Evolutionary conservation across 495 filamentous ascomycete species (phyloP).

Genomic region (Astrothelium macrocarpum): DNA sequence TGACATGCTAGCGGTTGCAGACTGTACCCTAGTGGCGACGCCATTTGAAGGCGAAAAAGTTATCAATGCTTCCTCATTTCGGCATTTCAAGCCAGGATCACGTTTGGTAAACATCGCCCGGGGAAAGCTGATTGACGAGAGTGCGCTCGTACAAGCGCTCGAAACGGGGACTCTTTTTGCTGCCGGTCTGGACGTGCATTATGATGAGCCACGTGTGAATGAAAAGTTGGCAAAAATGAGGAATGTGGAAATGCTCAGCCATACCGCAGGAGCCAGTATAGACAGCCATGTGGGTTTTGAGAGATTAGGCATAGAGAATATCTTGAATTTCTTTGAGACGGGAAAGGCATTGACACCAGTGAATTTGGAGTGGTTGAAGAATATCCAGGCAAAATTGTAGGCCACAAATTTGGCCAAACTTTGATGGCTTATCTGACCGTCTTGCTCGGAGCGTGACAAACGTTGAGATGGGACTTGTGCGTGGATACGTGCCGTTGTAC

Average conservation of each 20-base stretch:
- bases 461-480: too few relatives aligned
- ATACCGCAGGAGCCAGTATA: conserved; percentile 63
- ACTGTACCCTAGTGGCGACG: conserved; percentile 8
- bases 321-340: conserved; percentile 10
- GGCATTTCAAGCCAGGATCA: conserved; percentile 30
- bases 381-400: background rate
- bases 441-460: too few relatives aligned
- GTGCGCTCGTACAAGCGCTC: conserved; percentile 31
- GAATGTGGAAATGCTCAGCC: conserved; percentile 53
- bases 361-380: background rate
- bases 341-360: conserved; percentile 9
- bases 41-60: conserved; percentile 28
- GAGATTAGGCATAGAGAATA: conserved; percentile 42
- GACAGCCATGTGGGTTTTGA: conserved; percentile 68
- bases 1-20: conserved; percentile 31
- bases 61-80: conserved; percentile 29
- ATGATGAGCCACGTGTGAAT: conserved; percentile 36
- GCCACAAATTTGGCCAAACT: too few relatives aligned
- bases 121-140: conserved; percentile 33
- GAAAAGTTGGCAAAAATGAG: conserved; percentile 39
- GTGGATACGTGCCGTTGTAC: too few relatives aligned
- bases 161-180: conserved; percentile 30
- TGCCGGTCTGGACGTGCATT: conserved; percentile 33
- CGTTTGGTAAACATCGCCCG: conserved; percentile 31
- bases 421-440: too few relatives aligned